Conservation (phyloP, 768 basidiomycete species). For the Podaxis carcinomalis region DNA sequence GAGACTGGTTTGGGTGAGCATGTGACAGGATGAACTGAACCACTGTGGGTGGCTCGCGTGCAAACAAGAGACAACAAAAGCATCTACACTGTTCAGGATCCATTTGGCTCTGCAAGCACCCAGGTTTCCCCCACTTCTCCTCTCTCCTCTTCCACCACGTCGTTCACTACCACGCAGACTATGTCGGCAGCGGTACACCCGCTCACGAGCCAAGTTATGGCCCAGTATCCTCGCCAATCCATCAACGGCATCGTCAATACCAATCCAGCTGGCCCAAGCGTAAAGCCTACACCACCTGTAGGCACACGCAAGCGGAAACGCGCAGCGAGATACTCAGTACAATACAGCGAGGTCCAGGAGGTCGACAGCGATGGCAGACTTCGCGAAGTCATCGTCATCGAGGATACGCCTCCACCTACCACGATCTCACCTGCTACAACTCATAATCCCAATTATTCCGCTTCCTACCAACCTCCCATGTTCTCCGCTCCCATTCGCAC, state of each 20-base stretch:
- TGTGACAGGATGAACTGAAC: conserved; percentile 6
- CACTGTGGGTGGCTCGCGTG: conserved; percentile 8
- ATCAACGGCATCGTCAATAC: conserved; percentile 36
- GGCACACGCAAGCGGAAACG: conserved; percentile 81
- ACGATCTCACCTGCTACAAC: conserved; percentile 76
- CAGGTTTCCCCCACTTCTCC: conserved; percentile 27
- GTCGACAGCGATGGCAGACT: conserved; percentile 73
- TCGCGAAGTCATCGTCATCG: conserved; percentile 88
- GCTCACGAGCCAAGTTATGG: conserved; percentile 54
- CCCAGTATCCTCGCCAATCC: conserved; percentile 63
- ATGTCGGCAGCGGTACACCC: conserved; percentile 78
- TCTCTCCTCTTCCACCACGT: conserved; percentile 44
- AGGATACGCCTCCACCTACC: conserved; percentile 84
- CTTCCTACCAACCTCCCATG: conserved; percentile 74
- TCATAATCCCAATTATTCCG: conserved; percentile 66
- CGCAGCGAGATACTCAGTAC: conserved; percentile 74
- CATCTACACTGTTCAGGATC: conserved; percentile 32
- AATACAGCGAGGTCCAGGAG: conserved; percentile 87
- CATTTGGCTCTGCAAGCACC: conserved; percentile 37
- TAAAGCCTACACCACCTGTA: conserved; percentile 68
- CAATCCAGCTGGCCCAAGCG: conserved; percentile 50
- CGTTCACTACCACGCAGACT: conserved; percentile 41
- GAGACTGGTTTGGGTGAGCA: conserved; percentile 1
- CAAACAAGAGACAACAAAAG: conserved; percentile 35
- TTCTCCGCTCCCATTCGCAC: conserved; percentile 78